Evolutionary conservation across 805 yeast genomes (phyloP), one percentile per base, ranked within the genome.

Genomic region (Ogataea pilisensis): DNA sequence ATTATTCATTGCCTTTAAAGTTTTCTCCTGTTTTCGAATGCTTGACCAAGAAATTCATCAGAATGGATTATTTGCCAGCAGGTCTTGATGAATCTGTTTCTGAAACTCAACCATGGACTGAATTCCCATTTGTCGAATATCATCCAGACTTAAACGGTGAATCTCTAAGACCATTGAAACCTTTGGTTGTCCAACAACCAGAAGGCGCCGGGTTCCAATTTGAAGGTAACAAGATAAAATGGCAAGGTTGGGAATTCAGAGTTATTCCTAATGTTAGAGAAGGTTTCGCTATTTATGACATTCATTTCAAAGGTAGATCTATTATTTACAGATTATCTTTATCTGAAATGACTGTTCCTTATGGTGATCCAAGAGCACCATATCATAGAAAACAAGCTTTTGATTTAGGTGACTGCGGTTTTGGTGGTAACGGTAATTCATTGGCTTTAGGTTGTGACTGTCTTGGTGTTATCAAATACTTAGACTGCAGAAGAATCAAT

Each of bases 231-330:
- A 78, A 78, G 58, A 73, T 85, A 50, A 63, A 67, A 44, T 85
- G 95, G 95, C 91, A 82, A 66, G 88, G 82, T 19, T 85, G 93
- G 93, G 82, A 80, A 60, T 82, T 85, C 67, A 73, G 82, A 60
- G 85, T 78, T 32, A 72, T 78, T 39, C 68, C 85, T 37, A 79
- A 80, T 54, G 79, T 76, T 38, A 79, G 95, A 70, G 95, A 85
- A 66, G 95, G 95, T 50, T 72, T 82, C 52, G 91, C 82, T 25
- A 50, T 85, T 26, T 84, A 85, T 61, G 85, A 85, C 51, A 80
- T 78, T 38, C 68, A 68, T 57, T 85, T 82, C 70, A 82, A 83
- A 62, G 91, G 90, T 38, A 78, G 93, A 65, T 81, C 84, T 36
- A 66, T 79, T 33, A 75, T 84, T 57, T 84, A 85, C 73, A 73